These are phyloP conservation scores for Escovopsis sp. DNA, from an alignment of 2,329 filamentous ascomycete genomes.

Conservation along the genomic window DNA sequence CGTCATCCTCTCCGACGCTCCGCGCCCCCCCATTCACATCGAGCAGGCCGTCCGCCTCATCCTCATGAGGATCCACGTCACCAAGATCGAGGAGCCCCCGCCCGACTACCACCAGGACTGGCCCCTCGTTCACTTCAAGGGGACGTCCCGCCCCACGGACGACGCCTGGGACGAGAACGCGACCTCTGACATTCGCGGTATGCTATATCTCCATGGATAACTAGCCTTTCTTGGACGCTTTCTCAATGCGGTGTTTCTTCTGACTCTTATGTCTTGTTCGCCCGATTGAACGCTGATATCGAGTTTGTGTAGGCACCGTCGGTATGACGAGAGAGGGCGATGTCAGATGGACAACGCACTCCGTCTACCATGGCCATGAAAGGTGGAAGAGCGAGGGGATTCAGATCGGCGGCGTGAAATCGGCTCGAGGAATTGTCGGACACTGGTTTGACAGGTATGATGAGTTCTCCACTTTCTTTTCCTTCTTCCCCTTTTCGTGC, in stretches of 20 bases:
- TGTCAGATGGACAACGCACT: constrained; percentile 58
- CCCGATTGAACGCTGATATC: constrained; percentile 4
- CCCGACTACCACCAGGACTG: constrained; percentile 39
- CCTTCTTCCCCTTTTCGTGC: too few species aligned
- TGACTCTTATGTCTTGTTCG: too few species aligned
- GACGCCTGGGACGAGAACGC: constrained; percentile 53
- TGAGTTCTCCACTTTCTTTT: not conserved
- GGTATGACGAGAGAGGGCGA: constrained; percentile 53
- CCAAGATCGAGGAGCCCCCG: constrained; percentile 41
- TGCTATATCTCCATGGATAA: constrained; percentile 10
- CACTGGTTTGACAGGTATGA: constrained; percentile 61
- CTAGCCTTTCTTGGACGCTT: too few species aligned
- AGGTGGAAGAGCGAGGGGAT: constrained; percentile 65
- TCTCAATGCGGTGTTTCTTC: constrained; percentile 6
- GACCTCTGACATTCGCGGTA: constrained; percentile 50
- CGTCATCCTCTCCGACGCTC: constrained; percentile 24
- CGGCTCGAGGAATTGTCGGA: constrained; percentile 53
- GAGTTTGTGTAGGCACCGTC: constrained; percentile 35
- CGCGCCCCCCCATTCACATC: constrained; percentile 37
- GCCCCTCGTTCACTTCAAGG: constrained; percentile 54
- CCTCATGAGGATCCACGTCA: constrained; percentile 49
- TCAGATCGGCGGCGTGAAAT: constrained; percentile 52
- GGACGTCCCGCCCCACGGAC: constrained; percentile 45
- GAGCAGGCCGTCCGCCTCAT: constrained; percentile 58
- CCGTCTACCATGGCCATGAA: constrained; percentile 47